Evolutionary conservation across 257 asterid species (phyloP).

Genomic region (Nicotiana benthamiana): DNA sequence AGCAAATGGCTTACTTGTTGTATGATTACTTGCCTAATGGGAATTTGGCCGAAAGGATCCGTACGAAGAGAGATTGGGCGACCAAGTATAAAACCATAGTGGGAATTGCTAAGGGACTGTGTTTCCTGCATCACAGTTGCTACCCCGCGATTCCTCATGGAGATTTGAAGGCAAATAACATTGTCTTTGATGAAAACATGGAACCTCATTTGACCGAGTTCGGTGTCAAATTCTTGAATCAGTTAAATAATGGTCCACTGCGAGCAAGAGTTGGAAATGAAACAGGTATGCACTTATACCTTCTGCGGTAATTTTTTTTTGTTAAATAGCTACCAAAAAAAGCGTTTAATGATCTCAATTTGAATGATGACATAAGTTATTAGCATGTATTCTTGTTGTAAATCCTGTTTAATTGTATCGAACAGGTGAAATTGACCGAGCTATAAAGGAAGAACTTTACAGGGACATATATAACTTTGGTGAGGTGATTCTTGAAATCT

Average conservation of each 20-base stretch:
- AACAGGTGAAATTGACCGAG: conserved; percentile 44
- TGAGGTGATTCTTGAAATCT: conserved; percentile 47
- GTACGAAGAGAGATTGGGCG: conserved; percentile 52
- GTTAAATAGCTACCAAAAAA: neutral
- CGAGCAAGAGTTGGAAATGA: conserved; percentile 25
- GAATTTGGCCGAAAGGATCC: conserved; percentile 51
- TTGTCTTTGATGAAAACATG: conserved; percentile 76
- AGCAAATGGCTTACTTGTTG: conserved; percentile 56
- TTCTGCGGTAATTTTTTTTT: neutral
- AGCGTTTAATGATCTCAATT: neutral
- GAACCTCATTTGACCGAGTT: conserved; percentile 78
- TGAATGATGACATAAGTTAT: neutral
- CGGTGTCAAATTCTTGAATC: conserved; percentile 49
- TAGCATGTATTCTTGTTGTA: neutral
- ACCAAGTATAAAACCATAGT: conserved; percentile 44
- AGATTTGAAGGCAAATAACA: conserved; percentile 48
- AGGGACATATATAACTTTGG: conserved; percentile 70
- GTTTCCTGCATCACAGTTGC: conserved; percentile 76
- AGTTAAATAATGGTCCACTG: conserved; percentile 14
- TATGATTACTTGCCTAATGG: conserved; percentile 73
- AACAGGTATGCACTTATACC: conserved; percentile 38
- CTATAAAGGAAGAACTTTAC: conserved; percentile 47
- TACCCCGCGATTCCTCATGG: conserved; percentile 84
- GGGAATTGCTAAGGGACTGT: conserved; percentile 67
- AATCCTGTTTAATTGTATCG: neutral